These are phyloP conservation scores for Fusarium brachygibbosum DNA, from an alignment of 2,329 filamentous ascomycete species.

Conservation along the genomic window DNA sequence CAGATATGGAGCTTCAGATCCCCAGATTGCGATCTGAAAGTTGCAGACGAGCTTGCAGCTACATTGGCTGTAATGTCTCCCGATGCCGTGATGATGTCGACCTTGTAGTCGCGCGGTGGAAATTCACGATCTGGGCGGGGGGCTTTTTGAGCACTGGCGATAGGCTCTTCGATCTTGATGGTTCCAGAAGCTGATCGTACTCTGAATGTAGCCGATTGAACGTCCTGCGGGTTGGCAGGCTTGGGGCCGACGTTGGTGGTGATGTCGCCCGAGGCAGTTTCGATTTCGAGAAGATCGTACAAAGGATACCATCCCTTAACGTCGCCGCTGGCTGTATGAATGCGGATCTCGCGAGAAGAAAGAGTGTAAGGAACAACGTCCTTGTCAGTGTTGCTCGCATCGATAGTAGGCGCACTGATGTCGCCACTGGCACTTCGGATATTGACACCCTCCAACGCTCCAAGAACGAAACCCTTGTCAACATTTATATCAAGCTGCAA, in stretches of 20 bases:
- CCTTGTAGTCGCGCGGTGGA: slow-evolving; percentile 62
- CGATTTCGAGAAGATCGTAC: slow-evolving; percentile 62
- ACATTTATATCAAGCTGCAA: slow-evolving; percentile 59
- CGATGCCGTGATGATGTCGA: slow-evolving; percentile 60
- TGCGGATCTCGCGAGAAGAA: slow-evolving; percentile 58
- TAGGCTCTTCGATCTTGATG: slow-evolving; percentile 58
- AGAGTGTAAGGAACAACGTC: slow-evolving; percentile 56
- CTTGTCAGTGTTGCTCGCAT: slow-evolving; percentile 43
- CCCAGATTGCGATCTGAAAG: slow-evolving; percentile 59
- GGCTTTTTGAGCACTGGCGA: slow-evolving; percentile 46
- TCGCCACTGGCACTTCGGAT: slow-evolving; percentile 57
- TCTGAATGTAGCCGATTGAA: slow-evolving; percentile 58
- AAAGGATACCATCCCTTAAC: slow-evolving; percentile 66
- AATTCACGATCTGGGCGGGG: slow-evolving; percentile 48
- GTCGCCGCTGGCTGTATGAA: slow-evolving; percentile 59
- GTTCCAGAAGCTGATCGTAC: slow-evolving; percentile 60
- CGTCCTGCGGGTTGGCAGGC: slow-evolving; percentile 52
- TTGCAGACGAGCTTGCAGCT: slow-evolving; percentile 56
- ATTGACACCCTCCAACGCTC: slow-evolving; percentile 46
- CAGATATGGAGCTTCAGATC: slow-evolving; percentile 57
- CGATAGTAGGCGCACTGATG: slow-evolving; percentile 54
- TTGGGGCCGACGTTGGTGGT: slow-evolving; percentile 58
- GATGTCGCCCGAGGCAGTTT: slow-evolving; percentile 61
- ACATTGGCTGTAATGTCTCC: slow-evolving; percentile 59
- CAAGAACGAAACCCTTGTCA: slow-evolving; percentile 57